phyloP scores from a whole-genome alignment of 148 eudicot species.

The Mesembryanthemum crystallinum region DNA sequence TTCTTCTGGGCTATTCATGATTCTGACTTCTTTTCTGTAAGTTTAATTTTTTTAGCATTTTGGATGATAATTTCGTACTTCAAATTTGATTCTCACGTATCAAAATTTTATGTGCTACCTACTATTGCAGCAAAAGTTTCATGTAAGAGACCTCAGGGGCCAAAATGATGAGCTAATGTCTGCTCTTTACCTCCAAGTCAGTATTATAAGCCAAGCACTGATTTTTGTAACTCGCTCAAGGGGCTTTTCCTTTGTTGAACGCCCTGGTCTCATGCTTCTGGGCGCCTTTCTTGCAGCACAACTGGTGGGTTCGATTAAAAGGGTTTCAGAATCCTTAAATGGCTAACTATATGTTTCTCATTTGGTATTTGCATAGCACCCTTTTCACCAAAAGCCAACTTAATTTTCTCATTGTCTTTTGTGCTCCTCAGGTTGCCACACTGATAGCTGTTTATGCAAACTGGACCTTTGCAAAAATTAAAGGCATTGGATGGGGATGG shows the following conservation, averaged over 20 bases:
- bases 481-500: slow-evolving; percentile 90
- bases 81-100: not conserved
- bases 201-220: slow-evolving; percentile 74
- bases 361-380: too few relatives aligned
- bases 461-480: slow-evolving; percentile 63
- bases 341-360: too few relatives aligned
- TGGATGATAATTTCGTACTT: not conserved
- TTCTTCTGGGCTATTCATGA: slow-evolving; percentile 63
- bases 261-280: slow-evolving; percentile 63
- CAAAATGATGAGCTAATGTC: slow-evolving; percentile 42
- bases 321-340: not conserved
- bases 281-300: slow-evolving; percentile 61
- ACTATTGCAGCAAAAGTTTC: slow-evolving; percentile 43
- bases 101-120: not conserved
- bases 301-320: slow-evolving; percentile 50
- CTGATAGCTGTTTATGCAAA: slow-evolving; percentile 61
- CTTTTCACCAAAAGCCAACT: not conserved
- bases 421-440: slow-evolving; percentile 61
- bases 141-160: slow-evolving; percentile 44
- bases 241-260: slow-evolving; percentile 64
- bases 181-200: slow-evolving; percentile 79
- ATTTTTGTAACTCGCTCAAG: slow-evolving; percentile 77
- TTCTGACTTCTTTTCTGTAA: slow-evolving; percentile 60
- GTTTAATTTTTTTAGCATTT: slow-evolving; percentile 6
- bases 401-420: not conserved